Percentiles rank a stretch among this genome's conserved stretches.
phyloP scores from a whole-genome alignment of 768 basidiomycete genomes.

The Mycena haematopus region DNA sequence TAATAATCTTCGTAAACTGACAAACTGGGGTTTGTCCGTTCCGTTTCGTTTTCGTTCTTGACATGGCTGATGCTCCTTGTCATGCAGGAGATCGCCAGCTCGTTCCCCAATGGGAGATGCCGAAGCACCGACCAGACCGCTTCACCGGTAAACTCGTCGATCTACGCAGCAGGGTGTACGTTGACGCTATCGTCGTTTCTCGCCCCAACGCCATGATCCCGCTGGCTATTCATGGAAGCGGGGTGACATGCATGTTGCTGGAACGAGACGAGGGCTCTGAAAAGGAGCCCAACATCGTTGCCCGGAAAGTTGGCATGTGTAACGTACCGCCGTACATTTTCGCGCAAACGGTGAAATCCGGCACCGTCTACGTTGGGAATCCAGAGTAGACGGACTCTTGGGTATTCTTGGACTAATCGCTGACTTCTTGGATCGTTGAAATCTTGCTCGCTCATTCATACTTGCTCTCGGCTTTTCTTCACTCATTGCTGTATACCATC shows the following conservation, averaged over 20 bases:
- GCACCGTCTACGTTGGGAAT: neutral
- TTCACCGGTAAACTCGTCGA: neutral
- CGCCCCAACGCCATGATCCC: conserved; percentile 2
- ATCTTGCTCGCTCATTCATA: no score
- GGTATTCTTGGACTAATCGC: no score
- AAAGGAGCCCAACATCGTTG: no score
- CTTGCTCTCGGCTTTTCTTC: no score
- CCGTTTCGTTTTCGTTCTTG: neutral
- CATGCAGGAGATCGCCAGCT: neutral
- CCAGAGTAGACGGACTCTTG: no score
- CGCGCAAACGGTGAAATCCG: neutral
- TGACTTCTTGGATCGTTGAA: no score
- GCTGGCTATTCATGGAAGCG: neutral
- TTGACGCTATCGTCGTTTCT: neutral
- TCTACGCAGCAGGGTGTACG: neutral
- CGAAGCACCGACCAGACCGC: neutral
- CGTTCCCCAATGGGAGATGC: neutral
- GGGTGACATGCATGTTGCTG: neutral
- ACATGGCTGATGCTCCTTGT: neutral
- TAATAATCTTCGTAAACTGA: conserved; percentile 10
- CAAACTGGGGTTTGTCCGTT: conserved; percentile 22
- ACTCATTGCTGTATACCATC: no score
- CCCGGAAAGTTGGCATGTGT: no score
- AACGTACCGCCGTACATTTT: neutral
- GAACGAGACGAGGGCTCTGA: neutral